Base-by-base conservation (phyloP, 495 filamentous ascomycete species). In the Aspergillus affinis region DNA sequence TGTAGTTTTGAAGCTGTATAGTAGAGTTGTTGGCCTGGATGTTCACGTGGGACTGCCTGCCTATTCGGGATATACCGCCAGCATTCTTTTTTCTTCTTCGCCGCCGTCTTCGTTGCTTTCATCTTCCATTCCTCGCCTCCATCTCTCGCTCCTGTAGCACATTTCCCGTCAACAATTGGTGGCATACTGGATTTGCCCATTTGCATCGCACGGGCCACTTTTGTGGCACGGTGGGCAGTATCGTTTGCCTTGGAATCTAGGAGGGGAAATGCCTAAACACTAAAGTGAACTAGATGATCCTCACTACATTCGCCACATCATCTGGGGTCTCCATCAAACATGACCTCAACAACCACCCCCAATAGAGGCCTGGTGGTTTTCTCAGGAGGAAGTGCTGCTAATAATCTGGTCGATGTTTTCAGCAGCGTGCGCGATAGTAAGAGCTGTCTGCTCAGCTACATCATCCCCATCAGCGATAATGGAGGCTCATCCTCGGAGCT, bases 401-500 rank as follows among this genome's bases (percentile, higher is more conserved):
- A 97, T 67, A 96, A 86, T 64, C 82, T 98, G 3, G 93, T 97
- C 13, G 93, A 97, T 69, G 90, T 96, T 13, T 96, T 98, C 72
- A 84, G 85, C 63, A 78, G 80, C 23, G 80, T 97, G 6, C 80
- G 86, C n/a, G 79, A 87, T 61, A 87, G 84, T 70, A 88, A 88
- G 54, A 73, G 82, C 41, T 89, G 89, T 60, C 78, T 79, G 21
- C 80, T 95, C 48, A 90, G 82, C 69, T 93, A 95, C 66, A 83
- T 97, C 58, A 95, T 98, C 55, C 93, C 93, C 17, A 96, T 97
- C 66, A 91, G 88, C 63, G 93, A 98, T 72, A 98, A 98, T 77
- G 93, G 93, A 27, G 93, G 93, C 18, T 92, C 88, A 32, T 92
- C 92, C 0, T 93, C 90, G 7, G 93, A 98, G 76, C 72, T 97